Base-by-base conservation (phyloP, 768 basidiomycete species). In the Lactifluus subvellereus region DNA sequence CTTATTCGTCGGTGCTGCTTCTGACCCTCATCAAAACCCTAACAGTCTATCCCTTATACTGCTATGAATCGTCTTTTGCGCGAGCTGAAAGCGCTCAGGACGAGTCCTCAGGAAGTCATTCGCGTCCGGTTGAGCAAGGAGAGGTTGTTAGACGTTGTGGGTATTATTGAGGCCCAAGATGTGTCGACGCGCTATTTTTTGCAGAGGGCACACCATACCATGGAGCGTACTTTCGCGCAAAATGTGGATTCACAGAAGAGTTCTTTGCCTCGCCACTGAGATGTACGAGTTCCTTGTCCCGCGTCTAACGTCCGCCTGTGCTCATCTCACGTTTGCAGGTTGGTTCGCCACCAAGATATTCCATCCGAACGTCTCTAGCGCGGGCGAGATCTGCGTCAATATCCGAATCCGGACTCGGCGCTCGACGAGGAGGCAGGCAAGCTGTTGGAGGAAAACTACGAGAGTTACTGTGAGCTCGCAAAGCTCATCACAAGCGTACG, bases 361-460 rank as follows among this genome's bases (percentile, higher is more conserved):
- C 75, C 95, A 98, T 70, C 95, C 96, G 0, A 98, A 98, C 69
- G 93, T 98, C 45, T 95, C 94, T 0, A 80, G 82, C 38, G 74
- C 83, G 0, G 94, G 94, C 16, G 94, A 97, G 75, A 98, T 98
- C 68, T 98, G 94, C 73, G 94, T 98, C 14, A 96, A 95, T 77
- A 94, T 71, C 95, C 95, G 35, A 97, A 97, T 72, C 93, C 95
- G 37, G 95, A 98, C 74, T 95, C 92, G 8, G 96, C 95, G 0
- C 78, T 98, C 53, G 94, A 98, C 72, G 96, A 98, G 72, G 93
- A 96, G 72, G 95, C 95, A 0, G 95, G 95, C 27, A 96, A 94
- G 73, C 80, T 96, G 54, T 75, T 97, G 45, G 77, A 96, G 51
- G 91, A 96, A 71, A 86, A 95, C 64, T 98, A 97, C 73, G 84